Conservation (phyloP, 2,329 filamentous ascomycete species). For the Penicillium sp. region DNA sequence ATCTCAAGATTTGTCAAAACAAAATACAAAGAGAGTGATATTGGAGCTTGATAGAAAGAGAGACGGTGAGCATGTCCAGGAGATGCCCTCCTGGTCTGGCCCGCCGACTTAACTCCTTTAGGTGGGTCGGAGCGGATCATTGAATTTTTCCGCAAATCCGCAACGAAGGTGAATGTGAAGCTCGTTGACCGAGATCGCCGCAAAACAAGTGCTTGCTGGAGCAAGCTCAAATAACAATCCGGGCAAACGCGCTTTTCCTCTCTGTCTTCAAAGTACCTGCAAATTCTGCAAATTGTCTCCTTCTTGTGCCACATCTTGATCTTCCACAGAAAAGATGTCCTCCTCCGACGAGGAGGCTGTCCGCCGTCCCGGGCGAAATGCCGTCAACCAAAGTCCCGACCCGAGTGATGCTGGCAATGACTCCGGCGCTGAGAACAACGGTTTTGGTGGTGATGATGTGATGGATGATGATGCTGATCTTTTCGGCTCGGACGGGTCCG, state of each 20-base stretch:
- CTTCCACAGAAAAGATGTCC: conserved; percentile 24
- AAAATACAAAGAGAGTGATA: neutral
- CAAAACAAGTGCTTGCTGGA: neutral
- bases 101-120: conserved; percentile 16
- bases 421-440: conserved; percentile 11
- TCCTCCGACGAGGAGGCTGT: conserved; percentile 36
- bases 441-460: conserved; percentile 7
- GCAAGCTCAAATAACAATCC: neutral
- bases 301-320: neutral
- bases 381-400: conserved; percentile 22
- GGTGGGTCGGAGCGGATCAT: conserved; percentile 22
- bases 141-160: conserved; percentile 8
- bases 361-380: conserved; percentile 29
- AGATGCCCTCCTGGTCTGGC: conserved; percentile 16
- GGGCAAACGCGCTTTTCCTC: neutral
- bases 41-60: neutral
- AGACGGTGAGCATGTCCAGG: conserved; percentile 11
- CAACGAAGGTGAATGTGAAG: conserved; percentile 1
- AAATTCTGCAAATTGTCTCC: too few species aligned
- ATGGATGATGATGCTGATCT: conserved; percentile 40
- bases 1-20: neutral
- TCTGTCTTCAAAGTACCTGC: too few species aligned
- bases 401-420: conserved; percentile 25
- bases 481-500: conserved; percentile 43
- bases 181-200: neutral